A percentile compares a stretch with the other conserved stretches of the same genome.
Conservation (phyloP, 163 green algal genomes). For the Chlamydomonas reinhardtii region DNA sequence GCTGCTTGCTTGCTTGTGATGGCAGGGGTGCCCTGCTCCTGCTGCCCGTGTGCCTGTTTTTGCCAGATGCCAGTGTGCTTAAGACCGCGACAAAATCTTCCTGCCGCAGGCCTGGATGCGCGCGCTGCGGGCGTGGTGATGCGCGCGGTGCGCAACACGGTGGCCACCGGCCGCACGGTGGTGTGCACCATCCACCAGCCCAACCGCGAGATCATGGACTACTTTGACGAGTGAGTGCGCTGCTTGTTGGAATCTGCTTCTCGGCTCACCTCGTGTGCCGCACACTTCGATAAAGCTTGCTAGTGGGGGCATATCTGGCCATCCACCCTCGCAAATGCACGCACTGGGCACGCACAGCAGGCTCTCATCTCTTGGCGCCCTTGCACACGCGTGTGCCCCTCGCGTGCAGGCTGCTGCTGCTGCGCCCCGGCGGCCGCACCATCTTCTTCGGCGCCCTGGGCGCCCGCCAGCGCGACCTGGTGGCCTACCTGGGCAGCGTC, state of each 20-base stretch:
- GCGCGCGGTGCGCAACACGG: conserved; percentile 62
- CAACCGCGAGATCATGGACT: conserved; percentile 62
- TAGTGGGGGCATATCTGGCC: too few relatives aligned
- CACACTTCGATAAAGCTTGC: too few relatives aligned
- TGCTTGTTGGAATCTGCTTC: too few relatives aligned
- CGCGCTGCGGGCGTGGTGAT: conserved; percentile 57
- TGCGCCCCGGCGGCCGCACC: conserved; percentile 74
- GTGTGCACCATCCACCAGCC: conserved; percentile 86
- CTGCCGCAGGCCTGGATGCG: conserved; percentile 50
- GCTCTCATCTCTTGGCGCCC: too few relatives aligned
- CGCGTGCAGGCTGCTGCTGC: conserved; percentile 78
- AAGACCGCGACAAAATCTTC: neutral
- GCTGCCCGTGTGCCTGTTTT: too few relatives aligned
- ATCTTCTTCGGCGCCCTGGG: conserved; percentile 76
- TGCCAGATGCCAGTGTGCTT: too few relatives aligned
- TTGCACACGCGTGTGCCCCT: too few relatives aligned
- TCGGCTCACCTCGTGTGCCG: too few relatives aligned
- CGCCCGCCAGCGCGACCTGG: conserved; percentile 57
- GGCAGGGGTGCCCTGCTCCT: too few relatives aligned
- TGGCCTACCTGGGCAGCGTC: conserved; percentile 73
- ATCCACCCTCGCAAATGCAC: too few relatives aligned
- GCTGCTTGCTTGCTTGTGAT: neutral
- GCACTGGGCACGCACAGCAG: too few relatives aligned
- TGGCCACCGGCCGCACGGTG: conserved; percentile 64
- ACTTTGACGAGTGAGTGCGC: neutral